Conservation (phyloP, 768 basidiomycete genomes). For the Chalciporus pseudorubinellus region DNA sequence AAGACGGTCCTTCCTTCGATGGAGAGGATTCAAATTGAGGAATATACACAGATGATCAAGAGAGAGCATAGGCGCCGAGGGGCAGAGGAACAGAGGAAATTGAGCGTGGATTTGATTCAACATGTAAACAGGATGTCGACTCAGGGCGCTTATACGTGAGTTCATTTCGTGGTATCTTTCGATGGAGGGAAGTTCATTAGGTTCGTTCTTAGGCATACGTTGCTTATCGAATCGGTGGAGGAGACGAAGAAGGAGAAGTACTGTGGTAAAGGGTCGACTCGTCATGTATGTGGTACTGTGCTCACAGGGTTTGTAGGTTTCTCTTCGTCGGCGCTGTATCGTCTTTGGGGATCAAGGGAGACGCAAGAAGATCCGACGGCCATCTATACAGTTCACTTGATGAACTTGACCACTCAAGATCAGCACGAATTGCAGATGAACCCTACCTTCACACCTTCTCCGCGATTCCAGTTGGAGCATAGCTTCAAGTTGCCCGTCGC, state of each 20-base stretch:
- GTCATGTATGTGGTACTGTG: neutral
- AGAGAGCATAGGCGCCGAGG: neutral
- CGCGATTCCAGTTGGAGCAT: slow-evolving; percentile 15
- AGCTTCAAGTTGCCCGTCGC: slow-evolving; percentile 21
- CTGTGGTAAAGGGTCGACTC: neutral
- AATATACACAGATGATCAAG: neutral
- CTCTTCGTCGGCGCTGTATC: neutral
- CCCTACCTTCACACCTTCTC: slow-evolving; percentile 20
- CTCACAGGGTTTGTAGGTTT: neutral
- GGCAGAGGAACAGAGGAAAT: neutral
- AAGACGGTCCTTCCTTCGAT: slow-evolving; percentile 13
- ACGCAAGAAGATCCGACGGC: slow-evolving; percentile 14
- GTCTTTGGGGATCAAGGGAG: neutral
- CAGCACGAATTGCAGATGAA: slow-evolving; percentile 27
- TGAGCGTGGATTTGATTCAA: slow-evolving; percentile 20
- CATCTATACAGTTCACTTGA: slow-evolving; percentile 23
- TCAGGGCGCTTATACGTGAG: slow-evolving; percentile 4
- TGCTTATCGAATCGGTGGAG: neutral
- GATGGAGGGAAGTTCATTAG: neutral
- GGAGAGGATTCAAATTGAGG: slow-evolving; percentile 8
- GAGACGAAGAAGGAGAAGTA: neutral
- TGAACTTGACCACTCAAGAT: slow-evolving; percentile 30
- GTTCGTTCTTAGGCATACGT: slow-evolving; percentile 11
- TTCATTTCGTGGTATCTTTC: neutral
- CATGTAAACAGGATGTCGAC: slow-evolving; percentile 17